A percentile compares a stretch with the other conserved stretches of the same genome.
These are phyloP conservation scores for Neofusicoccum laricinum DNA, from an alignment of 2,329 filamentous ascomycete species.

Conservation along the genomic window DNA sequence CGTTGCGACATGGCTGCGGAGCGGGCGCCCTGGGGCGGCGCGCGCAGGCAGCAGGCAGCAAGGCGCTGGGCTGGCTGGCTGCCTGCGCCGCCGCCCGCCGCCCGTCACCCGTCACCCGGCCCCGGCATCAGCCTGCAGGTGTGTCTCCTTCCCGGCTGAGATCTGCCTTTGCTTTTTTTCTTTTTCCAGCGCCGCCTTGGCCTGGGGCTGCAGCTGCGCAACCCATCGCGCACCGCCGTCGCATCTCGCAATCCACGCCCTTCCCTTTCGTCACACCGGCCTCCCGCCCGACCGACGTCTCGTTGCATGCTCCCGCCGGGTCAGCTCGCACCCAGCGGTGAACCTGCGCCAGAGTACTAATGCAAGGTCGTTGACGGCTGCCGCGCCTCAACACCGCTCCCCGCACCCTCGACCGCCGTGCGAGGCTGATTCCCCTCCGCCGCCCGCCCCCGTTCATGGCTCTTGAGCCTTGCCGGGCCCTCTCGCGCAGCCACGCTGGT, in stretches of 20 bases:
- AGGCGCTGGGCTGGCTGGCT: neutral
- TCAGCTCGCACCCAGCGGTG: constrained; percentile 5
- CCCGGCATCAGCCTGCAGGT: constrained; percentile 1
- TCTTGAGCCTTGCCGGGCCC: neutral
- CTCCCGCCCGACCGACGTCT: neutral
- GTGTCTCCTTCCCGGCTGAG: constrained; percentile 9
- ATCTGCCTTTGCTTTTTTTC: neutral
- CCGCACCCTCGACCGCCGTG: constrained; percentile 5
- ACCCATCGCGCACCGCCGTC: constrained; percentile 1
- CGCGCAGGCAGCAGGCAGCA: neutral
- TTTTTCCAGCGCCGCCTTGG: neutral
- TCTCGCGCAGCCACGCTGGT: neutral
- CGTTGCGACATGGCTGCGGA: neutral
- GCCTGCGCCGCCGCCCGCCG: neutral
- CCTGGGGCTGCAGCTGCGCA: neutral
- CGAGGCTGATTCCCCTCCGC: neutral
- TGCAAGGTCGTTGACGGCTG: neutral
- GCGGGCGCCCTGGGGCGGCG: neutral
- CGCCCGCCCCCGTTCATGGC: neutral
- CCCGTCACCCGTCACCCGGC: neutral
- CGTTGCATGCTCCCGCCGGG: neutral
- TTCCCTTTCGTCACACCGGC: constrained; percentile 8
- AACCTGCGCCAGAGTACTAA: constrained; percentile 4
- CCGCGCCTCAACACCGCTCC: neutral
- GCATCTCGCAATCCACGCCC: neutral